Evolutionary conservation across 2,329 filamentous ascomycete species (phyloP).

Genomic region (Stachybotrys chartarum): DNA sequence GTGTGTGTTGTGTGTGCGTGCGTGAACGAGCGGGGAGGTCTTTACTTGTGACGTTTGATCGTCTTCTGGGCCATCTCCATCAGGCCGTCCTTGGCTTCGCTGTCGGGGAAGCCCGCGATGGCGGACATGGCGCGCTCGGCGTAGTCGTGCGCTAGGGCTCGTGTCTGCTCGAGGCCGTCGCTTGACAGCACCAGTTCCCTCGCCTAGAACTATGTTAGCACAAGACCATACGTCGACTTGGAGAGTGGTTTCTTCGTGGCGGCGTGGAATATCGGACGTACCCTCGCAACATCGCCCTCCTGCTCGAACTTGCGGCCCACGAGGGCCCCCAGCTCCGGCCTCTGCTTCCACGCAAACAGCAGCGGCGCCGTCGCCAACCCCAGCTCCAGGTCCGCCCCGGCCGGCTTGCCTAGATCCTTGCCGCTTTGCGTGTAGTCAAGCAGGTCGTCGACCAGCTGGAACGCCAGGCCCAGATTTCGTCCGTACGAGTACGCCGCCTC

Average conservation of each 20-base stretch:
- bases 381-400: slow-evolving; percentile 87
- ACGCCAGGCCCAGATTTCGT: slow-evolving; percentile 87
- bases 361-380: slow-evolving; percentile 90
- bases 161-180: slow-evolving; percentile 86
- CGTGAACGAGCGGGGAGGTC: too few relatives aligned
- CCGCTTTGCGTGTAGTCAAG: slow-evolving; percentile 88
- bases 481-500: slow-evolving; percentile 91
- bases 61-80: slow-evolving; percentile 93
- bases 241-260: background rate
- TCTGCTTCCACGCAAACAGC: slow-evolving; percentile 91
- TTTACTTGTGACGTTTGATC: slow-evolving; percentile 76
- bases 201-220: slow-evolving; percentile 48
- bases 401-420: slow-evolving; percentile 84
- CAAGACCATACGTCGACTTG: slow-evolving; percentile 1
- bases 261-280: slow-evolving; percentile 37
- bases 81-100: slow-evolving; percentile 86
- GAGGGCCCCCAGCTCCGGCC: slow-evolving; percentile 73
- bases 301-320: slow-evolving; percentile 85
- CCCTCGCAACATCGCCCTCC: slow-evolving; percentile 78
- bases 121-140: slow-evolving; percentile 79
- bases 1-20: background rate
- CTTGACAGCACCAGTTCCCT: slow-evolving; percentile 76
- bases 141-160: slow-evolving; percentile 84
- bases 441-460: slow-evolving; percentile 97
- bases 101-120: slow-evolving; percentile 81